These are phyloP conservation scores for Coniochaeta ligniaria DNA, from an alignment of 2,329 filamentous ascomycete species.

Conservation along the genomic window DNA sequence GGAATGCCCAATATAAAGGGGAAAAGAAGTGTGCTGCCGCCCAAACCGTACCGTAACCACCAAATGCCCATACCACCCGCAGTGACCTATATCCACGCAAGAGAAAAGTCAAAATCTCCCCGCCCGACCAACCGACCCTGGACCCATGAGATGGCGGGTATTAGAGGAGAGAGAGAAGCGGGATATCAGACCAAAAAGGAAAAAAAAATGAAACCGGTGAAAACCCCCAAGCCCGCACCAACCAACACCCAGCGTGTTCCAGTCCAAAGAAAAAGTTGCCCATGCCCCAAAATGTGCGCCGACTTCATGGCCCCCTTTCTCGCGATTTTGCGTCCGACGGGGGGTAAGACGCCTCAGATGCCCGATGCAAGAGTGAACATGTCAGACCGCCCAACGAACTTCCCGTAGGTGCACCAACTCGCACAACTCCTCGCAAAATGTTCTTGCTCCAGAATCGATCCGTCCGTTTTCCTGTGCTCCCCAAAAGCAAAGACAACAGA, in stretches of 20 bases:
- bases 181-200: not conserved
- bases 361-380: not conserved
- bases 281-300: not conserved
- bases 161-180: not conserved
- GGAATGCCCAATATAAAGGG: not conserved
- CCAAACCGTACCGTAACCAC: not conserved
- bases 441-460: not conserved
- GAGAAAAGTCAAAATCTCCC: not conserved
- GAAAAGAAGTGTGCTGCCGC: not conserved
- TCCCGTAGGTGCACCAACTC: not conserved
- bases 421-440: not conserved
- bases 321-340: not conserved
- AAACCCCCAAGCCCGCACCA: not conserved
- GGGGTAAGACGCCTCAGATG: not conserved
- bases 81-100: not conserved
- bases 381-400: not conserved
- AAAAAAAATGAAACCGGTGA: not conserved
- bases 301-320: not conserved
- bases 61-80: not conserved
- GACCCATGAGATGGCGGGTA: not conserved
- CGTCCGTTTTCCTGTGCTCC: not conserved
- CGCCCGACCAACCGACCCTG: not conserved
- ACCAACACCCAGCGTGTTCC: not conserved
- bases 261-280: not conserved
- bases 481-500: not conserved